Percentiles rank a stretch among this genome's conserved stretches.
Conservation (phyloP, 345 rosid species). For the Excoecaria agallocha region DNA sequence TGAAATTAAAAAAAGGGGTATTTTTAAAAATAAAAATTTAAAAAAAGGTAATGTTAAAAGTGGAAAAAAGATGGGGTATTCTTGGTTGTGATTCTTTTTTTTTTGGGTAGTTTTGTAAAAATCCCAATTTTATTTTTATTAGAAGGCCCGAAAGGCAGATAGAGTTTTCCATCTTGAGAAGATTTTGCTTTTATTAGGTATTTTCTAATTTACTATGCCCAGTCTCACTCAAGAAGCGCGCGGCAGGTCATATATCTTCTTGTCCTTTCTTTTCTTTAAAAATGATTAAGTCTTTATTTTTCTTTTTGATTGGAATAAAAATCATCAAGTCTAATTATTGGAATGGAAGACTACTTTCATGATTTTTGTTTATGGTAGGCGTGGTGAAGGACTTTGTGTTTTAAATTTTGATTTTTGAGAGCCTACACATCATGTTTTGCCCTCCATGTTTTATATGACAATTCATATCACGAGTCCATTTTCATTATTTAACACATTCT, state of each 20-base stretch:
- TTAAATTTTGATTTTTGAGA: neutral
- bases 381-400: neutral
- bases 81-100: too few relatives aligned
- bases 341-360: neutral
- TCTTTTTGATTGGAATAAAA: too few relatives aligned
- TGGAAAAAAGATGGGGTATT: too few relatives aligned
- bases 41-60: too few relatives aligned
- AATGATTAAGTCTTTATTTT: neutral
- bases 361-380: neutral
- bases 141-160: neutral
- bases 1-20: too few relatives aligned
- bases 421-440: too few relatives aligned
- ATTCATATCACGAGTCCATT: too few relatives aligned
- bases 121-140: neutral
- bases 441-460: too few relatives aligned
- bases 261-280: too few relatives aligned
- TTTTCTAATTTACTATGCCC: neutral
- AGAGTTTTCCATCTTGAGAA: neutral
- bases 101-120: too few relatives aligned
- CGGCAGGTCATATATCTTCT: neutral
- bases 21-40: too few relatives aligned
- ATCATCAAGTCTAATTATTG: constrained; percentile 1
- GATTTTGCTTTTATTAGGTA: neutral
- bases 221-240: constrained; percentile 8
- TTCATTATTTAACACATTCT: too few relatives aligned